phyloP scores from a whole-genome alignment of 73 alveolate species.

The Urostyla sp. region DNA sequence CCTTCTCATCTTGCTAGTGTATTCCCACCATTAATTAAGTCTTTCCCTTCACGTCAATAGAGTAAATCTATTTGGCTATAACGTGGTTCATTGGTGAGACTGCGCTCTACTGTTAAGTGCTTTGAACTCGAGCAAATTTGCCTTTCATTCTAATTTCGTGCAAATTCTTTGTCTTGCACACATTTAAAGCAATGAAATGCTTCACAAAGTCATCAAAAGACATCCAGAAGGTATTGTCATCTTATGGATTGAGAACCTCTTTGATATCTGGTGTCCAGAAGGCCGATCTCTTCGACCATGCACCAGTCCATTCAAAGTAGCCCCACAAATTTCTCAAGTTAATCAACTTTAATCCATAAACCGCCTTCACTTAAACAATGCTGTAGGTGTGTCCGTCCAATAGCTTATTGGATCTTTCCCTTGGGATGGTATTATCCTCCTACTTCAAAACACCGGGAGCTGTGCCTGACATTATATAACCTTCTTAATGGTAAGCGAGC shows the following conservation, averaged over 20 bases:
- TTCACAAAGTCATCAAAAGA: slow-evolving; percentile 84
- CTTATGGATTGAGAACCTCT: slow-evolving; percentile 74
- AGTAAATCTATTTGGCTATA: slow-evolving; percentile 88
- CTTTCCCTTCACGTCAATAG: slow-evolving; percentile 76
- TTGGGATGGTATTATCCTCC: slow-evolving; percentile 24
- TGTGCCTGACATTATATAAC: slow-evolving; percentile 76
- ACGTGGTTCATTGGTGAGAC: slow-evolving; percentile 66
- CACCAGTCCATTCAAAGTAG: slow-evolving; percentile 96
- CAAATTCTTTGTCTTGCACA: slow-evolving; percentile 86
- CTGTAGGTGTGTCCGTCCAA: slow-evolving; percentile 96
- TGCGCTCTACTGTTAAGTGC: slow-evolving; percentile 50
- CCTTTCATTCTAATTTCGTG: slow-evolving; percentile 92
- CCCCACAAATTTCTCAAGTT: slow-evolving; percentile 98
- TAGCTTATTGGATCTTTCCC: slow-evolving; percentile 67
- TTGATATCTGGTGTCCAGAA: slow-evolving; percentile 90
- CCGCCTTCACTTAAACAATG: slow-evolving; percentile 83
- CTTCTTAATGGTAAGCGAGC: slow-evolving; percentile 76
- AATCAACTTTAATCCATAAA: slow-evolving; percentile 75
- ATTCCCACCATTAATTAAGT: slow-evolving; percentile 85
- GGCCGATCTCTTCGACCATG: slow-evolving; percentile 88
- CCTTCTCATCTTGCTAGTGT: slow-evolving; percentile 93
- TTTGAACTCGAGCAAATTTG: slow-evolving; percentile 77
- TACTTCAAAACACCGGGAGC: slow-evolving; percentile 76
- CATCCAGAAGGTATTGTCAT: slow-evolving; percentile 81
- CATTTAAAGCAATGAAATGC: slow-evolving; percentile 87